These are phyloP conservation scores for Dianthus caryophyllus DNA, from an alignment of 148 eudicot species.

Conservation along the genomic window DNA sequence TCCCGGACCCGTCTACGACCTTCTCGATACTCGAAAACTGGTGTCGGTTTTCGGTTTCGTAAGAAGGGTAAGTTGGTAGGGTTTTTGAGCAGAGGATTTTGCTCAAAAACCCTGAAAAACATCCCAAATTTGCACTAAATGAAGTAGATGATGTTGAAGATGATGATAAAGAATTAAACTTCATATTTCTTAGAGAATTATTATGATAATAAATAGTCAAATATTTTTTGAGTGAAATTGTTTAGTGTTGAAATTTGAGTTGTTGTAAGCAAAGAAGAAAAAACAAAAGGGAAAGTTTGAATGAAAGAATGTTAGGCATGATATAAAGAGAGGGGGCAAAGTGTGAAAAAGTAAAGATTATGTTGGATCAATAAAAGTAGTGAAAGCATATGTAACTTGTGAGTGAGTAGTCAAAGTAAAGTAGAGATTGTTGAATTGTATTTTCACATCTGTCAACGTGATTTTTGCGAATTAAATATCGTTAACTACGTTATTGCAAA, in stretches of 20 bases:
- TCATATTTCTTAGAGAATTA: conserved; percentile 18
- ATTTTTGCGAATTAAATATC: too few species aligned
- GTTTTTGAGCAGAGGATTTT: conserved; percentile 44
- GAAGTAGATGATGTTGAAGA: conserved; percentile 27
- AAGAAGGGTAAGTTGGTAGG: conserved; percentile 46
- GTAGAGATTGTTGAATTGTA: too few species aligned
- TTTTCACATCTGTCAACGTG: too few species aligned
- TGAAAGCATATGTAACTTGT: conserved; percentile 13
- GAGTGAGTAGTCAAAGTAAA: conserved; percentile 26
- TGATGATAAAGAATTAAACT: conserved; percentile 29
- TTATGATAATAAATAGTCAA: background rate
- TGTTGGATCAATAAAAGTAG: conserved; percentile 33
- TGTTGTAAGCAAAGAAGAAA: conserved; percentile 16
- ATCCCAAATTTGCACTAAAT: conserved; percentile 27
- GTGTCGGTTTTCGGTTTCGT: conserved; percentile 12
- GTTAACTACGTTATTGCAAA: too few species aligned
- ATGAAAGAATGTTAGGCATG: conserved; percentile 28
- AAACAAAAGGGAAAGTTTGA: conserved; percentile 30
- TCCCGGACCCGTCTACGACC: conserved; percentile 18
- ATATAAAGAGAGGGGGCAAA: conserved; percentile 25
- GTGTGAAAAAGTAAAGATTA: conserved; percentile 20
- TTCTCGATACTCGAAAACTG: conserved; percentile 19
- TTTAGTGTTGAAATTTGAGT: conserved; percentile 29
- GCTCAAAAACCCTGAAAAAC: conserved; percentile 43
- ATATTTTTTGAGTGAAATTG: background rate